Base-by-base conservation (phyloP, 192 early-diverging fungal genomes). In the Coemansia sp. region DNA sequence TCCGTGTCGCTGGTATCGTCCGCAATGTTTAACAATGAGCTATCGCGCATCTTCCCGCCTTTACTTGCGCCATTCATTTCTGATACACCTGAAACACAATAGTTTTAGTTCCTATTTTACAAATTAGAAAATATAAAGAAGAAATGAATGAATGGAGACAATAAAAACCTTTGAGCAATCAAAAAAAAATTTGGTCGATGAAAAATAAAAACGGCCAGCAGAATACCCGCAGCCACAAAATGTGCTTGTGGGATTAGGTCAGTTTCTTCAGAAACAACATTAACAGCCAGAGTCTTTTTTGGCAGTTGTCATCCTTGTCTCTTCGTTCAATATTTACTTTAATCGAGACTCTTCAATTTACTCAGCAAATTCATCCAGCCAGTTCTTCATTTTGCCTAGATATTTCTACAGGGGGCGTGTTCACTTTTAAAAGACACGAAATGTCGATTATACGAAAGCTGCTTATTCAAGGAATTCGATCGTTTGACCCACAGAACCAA, bases 401-500 rank as follows among this genome's bases (percentile, higher is more conserved):
- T 6, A 14, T 46, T 18, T 5, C 18, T 14, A 18, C 14, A 53
- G 14, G 12, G 51, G 6, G 24, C 21, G 51, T 53, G 24, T 0
- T 53, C 26, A 26, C 45, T 6, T 64, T 64, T 44, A 6, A 49
- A 51, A 38, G 34, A 4, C 2, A 59, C 11, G 34, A 56, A 72
- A 90, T 90, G 89, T 87, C 87, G 6, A 73, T 82, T 6, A 77
- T 91, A 59, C 88, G 89, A n/a, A 89, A 90, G 71, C 77, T 95
- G 21, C 75, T 87, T 34, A 90, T 95, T 35, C 83, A 89, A 52
- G 97, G 97, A 16, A 89, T 99, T 63, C 95, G 97, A 53, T 97
- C 94, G 5, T 98, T 97, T 76, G 88, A 89, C 74, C 89, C 93
- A 0, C 84, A 93, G 24, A 83, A 85, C 55, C 75, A 86, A 18